phyloP scores from a whole-genome alignment of 106 monocot species.

The Chionographis japonica region DNA sequence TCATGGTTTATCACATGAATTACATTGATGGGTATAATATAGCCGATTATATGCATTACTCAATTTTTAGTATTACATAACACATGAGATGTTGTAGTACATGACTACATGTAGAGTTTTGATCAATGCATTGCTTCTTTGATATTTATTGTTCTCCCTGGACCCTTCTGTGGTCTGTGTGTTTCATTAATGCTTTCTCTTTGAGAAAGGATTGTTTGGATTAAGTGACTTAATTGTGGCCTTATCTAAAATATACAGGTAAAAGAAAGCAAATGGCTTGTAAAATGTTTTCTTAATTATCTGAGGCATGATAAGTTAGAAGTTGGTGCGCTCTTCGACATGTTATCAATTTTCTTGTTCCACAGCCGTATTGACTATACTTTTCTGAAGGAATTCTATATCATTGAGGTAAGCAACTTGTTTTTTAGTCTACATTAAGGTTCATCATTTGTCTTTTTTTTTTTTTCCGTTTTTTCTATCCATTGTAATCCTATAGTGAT shows the following conservation, averaged over 20 bases:
- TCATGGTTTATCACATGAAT: too few relatives aligned
- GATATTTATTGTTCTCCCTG: too few relatives aligned
- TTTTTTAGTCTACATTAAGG: neutral
- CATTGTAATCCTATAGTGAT: neutral
- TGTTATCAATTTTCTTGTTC: slow-evolving; percentile 88
- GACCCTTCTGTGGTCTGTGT: too few relatives aligned
- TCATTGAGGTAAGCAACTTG: slow-evolving; percentile 65
- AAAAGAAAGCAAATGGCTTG: slow-evolving; percentile 97
- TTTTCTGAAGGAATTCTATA: slow-evolving; percentile 89
- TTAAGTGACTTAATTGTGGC: neutral
- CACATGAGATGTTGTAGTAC: too few relatives aligned
- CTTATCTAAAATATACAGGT: slow-evolving; percentile 54
- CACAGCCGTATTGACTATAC: slow-evolving; percentile 94
- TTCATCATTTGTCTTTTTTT: neutral
- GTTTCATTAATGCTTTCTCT: neutral
- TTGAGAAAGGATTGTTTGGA: neutral
- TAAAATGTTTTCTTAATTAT: slow-evolving; percentile 97
- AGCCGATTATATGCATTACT: too few relatives aligned
- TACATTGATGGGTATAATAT: too few relatives aligned
- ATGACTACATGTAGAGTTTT: too few relatives aligned
- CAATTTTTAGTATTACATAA: too few relatives aligned
- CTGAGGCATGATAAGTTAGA: slow-evolving; percentile 79
- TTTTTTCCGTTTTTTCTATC: neutral
- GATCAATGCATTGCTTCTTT: too few relatives aligned
- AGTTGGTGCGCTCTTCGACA: slow-evolving; percentile 93